A percentile compares a stretch with the other conserved stretches of the same genome.
Evolutionary conservation across 495 filamentous ascomycete genomes (phyloP).

Genomic region (Podospora conica): DNA sequence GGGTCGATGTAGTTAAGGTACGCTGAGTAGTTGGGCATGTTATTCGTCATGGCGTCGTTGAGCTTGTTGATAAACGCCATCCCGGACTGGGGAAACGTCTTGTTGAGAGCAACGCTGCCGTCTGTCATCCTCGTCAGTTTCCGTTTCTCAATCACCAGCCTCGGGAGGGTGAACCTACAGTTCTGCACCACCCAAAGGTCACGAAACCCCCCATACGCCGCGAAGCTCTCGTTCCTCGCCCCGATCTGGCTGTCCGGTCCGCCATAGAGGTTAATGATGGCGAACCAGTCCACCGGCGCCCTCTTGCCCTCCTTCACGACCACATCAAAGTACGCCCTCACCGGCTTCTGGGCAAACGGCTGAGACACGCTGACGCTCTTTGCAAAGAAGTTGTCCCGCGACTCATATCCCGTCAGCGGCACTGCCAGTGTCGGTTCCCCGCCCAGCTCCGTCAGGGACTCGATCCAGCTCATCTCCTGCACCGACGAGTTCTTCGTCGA

Average conservation of each 20-base stretch:
- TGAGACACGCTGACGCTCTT: slow-evolving; percentile 13
- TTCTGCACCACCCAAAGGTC: slow-evolving; percentile 20
- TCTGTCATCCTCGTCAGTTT: neutral
- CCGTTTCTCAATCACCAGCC: neutral
- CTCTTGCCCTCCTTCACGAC: neutral
- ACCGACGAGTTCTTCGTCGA: neutral
- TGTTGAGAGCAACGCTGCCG: neutral
- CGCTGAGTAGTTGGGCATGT: neutral
- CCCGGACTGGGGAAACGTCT: slow-evolving; percentile 5
- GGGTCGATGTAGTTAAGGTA: slow-evolving; percentile 17
- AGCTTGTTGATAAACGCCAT: slow-evolving; percentile 11
- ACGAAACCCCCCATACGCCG: slow-evolving; percentile 13
- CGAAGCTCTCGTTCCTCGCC: slow-evolving; percentile 5
- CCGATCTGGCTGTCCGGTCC: slow-evolving; percentile 15
- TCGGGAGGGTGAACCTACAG: slow-evolving; percentile 3
- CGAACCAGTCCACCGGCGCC: slow-evolving; percentile 10
- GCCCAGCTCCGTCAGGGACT: slow-evolving; percentile 7
- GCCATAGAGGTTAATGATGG: slow-evolving; percentile 19
- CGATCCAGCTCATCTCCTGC: slow-evolving; percentile 8
- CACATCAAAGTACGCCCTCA: slow-evolving; percentile 8
- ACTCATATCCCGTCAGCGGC: slow-evolving; percentile 7
- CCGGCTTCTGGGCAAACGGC: slow-evolving; percentile 4
- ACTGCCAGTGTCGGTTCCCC: neutral
- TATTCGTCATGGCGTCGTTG: slow-evolving; percentile 6
- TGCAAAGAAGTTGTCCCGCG: slow-evolving; percentile 18